Evolutionary conservation across 305 asterid genomes (phyloP), one percentile per base, ranked within the genome.

Genomic region (Withania somnifera): DNA sequence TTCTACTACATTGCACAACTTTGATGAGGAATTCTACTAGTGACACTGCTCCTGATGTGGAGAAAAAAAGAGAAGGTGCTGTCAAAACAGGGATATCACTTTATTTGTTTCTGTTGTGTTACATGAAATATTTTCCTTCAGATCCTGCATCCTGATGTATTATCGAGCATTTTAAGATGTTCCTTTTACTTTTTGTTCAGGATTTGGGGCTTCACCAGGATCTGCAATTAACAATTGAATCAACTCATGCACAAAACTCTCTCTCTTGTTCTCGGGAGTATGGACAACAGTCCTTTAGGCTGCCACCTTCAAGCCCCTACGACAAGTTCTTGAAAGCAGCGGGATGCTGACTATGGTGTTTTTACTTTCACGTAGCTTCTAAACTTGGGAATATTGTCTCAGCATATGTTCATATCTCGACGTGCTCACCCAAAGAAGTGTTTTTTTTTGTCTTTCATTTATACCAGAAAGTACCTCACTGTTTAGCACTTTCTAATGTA

Each of bases 301-400:
- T 89, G 50, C 92, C 92, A 36, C 92, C 92, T 64, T 87, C 92
- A 57, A 89, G 92, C 84, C 92, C 92, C 22, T 89, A 89, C 8
- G 90, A 89, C 86, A 89, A 89, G 60, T 89, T 89, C 82, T 77
- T 89, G 83, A 89, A 87, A 84, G 89, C 92, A 28, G 92, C 92
- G 13, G 89, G 92, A 77, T 89, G 92, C 86, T 89, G 77, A 79
- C 69, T 40, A 20, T 78, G 40, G 7, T 56, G 40, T 50, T 58
- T 40, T 79, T 79, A 78, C 54, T 56, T 78, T 19, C 67, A 56
- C 36, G 14, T 78, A 15, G 22, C 53, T 22, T 78, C 73, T 78
- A 40, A 57, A 57, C 75, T 28, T 79, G 82, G 15, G 22, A 79
- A 75, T 58, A 79, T 26, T 77, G 36, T 77, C 47, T 15, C 80